These are phyloP conservation scores for Kregervanrija fluxuum DNA, from an alignment of 805 yeast genomes.

Conservation along the genomic window DNA sequence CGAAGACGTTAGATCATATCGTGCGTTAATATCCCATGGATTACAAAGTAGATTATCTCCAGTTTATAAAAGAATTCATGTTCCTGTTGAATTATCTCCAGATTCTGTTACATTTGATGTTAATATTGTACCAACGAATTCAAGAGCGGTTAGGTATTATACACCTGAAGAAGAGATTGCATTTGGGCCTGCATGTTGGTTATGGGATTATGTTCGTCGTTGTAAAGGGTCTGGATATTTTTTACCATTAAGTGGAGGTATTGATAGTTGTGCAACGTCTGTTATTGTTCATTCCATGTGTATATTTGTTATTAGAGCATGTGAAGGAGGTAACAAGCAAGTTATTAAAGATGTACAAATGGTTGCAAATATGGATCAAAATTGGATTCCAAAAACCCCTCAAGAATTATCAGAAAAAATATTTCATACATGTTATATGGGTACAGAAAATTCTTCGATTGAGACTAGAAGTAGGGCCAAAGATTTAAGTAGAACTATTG, in stretches of 20 bases:
- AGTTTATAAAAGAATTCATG: slow-evolving; percentile 47
- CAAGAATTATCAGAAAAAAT: slow-evolving; percentile 67
- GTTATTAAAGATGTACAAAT: slow-evolving; percentile 71
- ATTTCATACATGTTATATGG: slow-evolving; percentile 93
- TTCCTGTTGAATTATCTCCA: slow-evolving; percentile 63
- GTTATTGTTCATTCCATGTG: slow-evolving; percentile 94
- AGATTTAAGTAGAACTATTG: slow-evolving; percentile 65
- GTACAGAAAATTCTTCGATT: slow-evolving; percentile 82
- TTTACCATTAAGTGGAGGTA: slow-evolving; percentile 93
- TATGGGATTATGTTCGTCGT: slow-evolving; percentile 95
- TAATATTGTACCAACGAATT: slow-evolving; percentile 47
- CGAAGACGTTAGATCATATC: slow-evolving; percentile 81
- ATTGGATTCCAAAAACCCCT: slow-evolving; percentile 67
- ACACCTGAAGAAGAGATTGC: slow-evolving; percentile 95
- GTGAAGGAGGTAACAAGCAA: slow-evolving; percentile 57
- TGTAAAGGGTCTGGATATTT: slow-evolving; percentile 88
- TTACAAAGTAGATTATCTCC: slow-evolving; percentile 49
- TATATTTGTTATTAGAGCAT: slow-evolving; percentile 67
- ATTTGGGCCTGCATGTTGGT: slow-evolving; percentile 98
- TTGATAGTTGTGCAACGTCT: slow-evolving; percentile 97
- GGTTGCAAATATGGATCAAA: slow-evolving; percentile 34
- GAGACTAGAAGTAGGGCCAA: slow-evolving; percentile 85
- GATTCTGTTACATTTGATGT: slow-evolving; percentile 53
- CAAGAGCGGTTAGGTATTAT: slow-evolving; percentile 52
- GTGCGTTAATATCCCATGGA: slow-evolving; percentile 68